Conservation (phyloP, 108 stramenopile genomes). For the Cylindrotheca closterium region DNA sequence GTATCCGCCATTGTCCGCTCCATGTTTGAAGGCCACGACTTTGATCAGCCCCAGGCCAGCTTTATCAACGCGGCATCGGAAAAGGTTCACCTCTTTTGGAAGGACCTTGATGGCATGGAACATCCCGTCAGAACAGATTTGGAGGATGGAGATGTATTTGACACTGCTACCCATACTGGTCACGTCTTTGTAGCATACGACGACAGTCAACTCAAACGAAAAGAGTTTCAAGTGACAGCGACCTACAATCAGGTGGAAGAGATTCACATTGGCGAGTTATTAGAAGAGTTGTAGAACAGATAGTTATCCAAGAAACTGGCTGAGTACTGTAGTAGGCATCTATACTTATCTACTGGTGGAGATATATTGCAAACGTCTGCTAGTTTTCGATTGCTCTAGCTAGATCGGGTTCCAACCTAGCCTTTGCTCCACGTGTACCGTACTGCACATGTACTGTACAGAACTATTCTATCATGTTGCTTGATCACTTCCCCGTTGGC, state of each 20-base stretch:
- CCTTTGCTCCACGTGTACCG: no score
- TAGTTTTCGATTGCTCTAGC: no score
- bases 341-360: no score
- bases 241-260: neutral
- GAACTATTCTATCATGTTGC: no score
- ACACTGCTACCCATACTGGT: neutral
- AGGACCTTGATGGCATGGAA: constrained; percentile 29
- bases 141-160: neutral
- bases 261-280: neutral
- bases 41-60: constrained; percentile 37
- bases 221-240: neutral
- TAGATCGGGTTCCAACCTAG: no score
- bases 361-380: no score
- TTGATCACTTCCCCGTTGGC: no score
- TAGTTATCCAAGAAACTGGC: no score
- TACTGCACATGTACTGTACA: no score
- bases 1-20: constrained; percentile 43
- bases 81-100: constrained; percentile 40
- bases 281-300: no score
- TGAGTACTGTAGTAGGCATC: no score
- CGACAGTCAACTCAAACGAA: neutral
- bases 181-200: neutral
- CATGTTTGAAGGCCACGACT: constrained; percentile 48
- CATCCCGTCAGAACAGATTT: neutral
- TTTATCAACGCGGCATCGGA: constrained; percentile 37